Percentiles rank a stretch among this genome's conserved stretches.
These are phyloP conservation scores for Mycena galericulata DNA, from an alignment of 768 basidiomycete species.

Conservation along the genomic window DNA sequence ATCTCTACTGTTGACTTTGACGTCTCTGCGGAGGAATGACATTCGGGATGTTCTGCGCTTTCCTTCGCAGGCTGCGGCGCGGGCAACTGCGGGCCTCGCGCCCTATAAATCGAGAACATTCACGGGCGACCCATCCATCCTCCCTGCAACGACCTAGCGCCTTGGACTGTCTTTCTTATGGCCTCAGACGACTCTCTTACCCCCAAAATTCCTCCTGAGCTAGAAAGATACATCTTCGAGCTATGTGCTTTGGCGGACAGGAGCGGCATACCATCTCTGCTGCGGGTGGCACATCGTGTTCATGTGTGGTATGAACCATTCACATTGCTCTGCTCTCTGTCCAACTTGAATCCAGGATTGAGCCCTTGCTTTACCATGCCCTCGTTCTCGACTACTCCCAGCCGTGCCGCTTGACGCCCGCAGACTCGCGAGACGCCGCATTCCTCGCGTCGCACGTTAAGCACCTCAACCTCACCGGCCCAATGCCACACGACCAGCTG, in stretches of 20 bases:
- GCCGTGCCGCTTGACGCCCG: background rate
- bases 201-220: slow-evolving; percentile 17
- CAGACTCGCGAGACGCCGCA: background rate
- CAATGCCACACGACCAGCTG: slow-evolving; percentile 8
- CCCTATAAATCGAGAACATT: no score
- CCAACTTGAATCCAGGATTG: slow-evolving; percentile 1
- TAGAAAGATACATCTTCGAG: slow-evolving; percentile 26
- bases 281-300: slow-evolving; percentile 23
- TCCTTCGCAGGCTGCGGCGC: no score
- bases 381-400: background rate
- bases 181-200: background rate
- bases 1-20: background rate
- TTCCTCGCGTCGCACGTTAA: slow-evolving; percentile 20
- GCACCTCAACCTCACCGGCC: slow-evolving; percentile 6
- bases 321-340: background rate
- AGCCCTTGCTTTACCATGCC: slow-evolving; percentile 10
- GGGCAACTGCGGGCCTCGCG: no score
- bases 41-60: no score
- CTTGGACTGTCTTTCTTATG: no score
- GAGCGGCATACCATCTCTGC: slow-evolving; percentile 1
- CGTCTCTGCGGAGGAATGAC: no score
- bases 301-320: slow-evolving; percentile 16
- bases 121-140: no score
- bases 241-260: background rate
- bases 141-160: no score